A percentile compares a stretch with the other conserved stretches of the same genome.
Conservation (phyloP, 768 basidiomycete species). For the Lentinula boryana region DNA sequence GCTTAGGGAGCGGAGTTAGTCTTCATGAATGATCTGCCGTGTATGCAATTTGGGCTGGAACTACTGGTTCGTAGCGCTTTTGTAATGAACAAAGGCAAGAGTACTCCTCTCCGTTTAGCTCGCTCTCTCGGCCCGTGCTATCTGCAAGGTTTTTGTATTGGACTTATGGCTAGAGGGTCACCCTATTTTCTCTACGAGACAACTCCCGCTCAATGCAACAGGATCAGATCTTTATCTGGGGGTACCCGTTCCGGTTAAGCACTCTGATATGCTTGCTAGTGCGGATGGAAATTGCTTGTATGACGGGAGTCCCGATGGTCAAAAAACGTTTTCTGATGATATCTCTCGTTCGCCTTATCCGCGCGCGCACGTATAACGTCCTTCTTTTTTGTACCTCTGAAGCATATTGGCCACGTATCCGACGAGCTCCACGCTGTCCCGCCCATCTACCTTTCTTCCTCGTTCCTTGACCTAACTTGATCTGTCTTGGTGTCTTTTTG, state of each 20-base stretch:
- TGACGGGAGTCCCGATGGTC: not conserved
- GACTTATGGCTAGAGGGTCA: not conserved
- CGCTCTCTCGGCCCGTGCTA: not conserved
- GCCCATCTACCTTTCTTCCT: not conserved
- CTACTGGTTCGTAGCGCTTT: not conserved
- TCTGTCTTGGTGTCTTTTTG: not conserved
- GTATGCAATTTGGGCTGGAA: not conserved
- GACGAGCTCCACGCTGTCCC: not conserved
- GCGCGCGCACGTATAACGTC: not conserved
- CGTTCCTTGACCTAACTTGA: not conserved
- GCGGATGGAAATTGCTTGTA: not conserved
- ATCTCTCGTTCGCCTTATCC: not conserved
- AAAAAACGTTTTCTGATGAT: slow-evolving; percentile 2
- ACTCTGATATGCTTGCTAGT: not conserved
- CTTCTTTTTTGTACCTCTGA: not conserved
- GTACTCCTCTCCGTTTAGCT: not conserved
- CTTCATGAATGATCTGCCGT: not conserved
- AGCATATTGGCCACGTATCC: not conserved
- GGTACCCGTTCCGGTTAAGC: not conserved
- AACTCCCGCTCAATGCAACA: not conserved
- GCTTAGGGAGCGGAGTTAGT: not conserved
- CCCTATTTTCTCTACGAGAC: not conserved
- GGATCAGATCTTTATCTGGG: not conserved
- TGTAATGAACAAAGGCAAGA: not conserved
- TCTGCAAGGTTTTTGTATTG: not conserved